Evolutionary conservation across 345 rosid species (phyloP).

Genomic region (Jatropha curcas): DNA sequence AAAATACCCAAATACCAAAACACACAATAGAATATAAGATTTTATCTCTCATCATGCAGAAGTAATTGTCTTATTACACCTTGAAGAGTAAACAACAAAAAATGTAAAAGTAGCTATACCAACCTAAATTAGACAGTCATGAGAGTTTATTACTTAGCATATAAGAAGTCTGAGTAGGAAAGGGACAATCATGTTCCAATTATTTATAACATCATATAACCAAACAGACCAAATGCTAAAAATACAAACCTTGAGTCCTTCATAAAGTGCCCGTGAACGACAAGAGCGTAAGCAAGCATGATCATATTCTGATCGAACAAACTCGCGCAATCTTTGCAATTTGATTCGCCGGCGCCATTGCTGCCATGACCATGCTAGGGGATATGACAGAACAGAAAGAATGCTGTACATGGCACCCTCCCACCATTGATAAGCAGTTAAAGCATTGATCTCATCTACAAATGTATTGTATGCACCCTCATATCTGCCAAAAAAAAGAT

Average conservation of each 20-base stretch:
- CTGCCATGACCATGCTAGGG: constrained; percentile 99
- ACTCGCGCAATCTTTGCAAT: constrained; percentile 88
- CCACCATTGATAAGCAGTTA: constrained; percentile 99
- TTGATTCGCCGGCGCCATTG: constrained; percentile 88
- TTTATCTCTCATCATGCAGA: background rate
- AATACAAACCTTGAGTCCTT: constrained; percentile 89
- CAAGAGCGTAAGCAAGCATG: constrained; percentile 98
- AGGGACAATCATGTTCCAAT: constrained; percentile 4
- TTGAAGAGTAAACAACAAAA: background rate
- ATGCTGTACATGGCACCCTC: constrained; percentile 92
- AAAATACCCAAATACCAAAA: background rate
- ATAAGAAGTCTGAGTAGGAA: background rate
- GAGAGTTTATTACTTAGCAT: background rate
- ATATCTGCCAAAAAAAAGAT: constrained; percentile 63
- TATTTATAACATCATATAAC: background rate
- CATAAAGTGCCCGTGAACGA: constrained; percentile 98
- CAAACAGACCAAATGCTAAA: background rate
- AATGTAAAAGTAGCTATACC: background rate
- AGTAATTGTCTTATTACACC: background rate
- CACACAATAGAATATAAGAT: no score
- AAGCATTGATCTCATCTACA: constrained; percentile 93
- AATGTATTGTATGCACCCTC: constrained; percentile 93
- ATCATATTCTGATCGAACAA: constrained; percentile 97
- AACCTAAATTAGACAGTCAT: background rate
- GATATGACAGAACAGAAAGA: constrained; percentile 76